Evolutionary conservation across 73 alveolate genomes (phyloP), one percentile per base, ranked within the genome.

Genomic region (Halteria grandinella): DNA sequence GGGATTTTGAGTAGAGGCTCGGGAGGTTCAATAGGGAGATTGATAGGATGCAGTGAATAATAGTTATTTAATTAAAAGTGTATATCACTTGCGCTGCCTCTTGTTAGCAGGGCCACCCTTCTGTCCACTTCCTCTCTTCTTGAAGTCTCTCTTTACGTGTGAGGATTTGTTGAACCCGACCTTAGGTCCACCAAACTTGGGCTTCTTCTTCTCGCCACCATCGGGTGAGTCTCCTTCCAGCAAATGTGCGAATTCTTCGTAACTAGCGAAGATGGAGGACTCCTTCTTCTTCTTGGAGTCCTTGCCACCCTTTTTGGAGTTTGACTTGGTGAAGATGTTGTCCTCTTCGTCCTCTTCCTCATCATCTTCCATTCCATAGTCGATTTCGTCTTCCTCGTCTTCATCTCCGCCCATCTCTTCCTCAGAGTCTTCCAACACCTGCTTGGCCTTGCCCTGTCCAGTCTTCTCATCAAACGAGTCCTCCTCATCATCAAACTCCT

Each of bases 221-320:
- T 17, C 39, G 23, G 47, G 39, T 17, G 17, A 8, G 17, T 70
- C 83, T 14, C 50, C 62, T 25, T 70, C 83, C 23, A 70, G 50
- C 6, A 70, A 43, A 8, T 25, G 55, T 15, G 83, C 83, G 27
- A 41, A 70, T n/a, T 70, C 70, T 12, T 70, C 83, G 15, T 41
- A 32, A 29, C 29, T 71, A 4, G 83, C 83, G 57, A 45, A 70
- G 23, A 45, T 70, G 18, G 77, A 60, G 12, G 59, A n/a, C n/a
- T n/a, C 37, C 59, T 60, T 60, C 20, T 32, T 8, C 24, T 60
- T 60, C 2, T 11, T 25, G 1, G 6, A 5, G 15, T 32, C 33
- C 50, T 57, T 32, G 10, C 48, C 58, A 25, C 43, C 43, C 58
- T 60, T 60, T 10, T 33, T 36, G 37, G 77, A 60, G 37, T 7